These are phyloP conservation scores for Lodderomyces theae DNA, from an alignment of 1,139 yeast species.

Conservation along the genomic window DNA sequence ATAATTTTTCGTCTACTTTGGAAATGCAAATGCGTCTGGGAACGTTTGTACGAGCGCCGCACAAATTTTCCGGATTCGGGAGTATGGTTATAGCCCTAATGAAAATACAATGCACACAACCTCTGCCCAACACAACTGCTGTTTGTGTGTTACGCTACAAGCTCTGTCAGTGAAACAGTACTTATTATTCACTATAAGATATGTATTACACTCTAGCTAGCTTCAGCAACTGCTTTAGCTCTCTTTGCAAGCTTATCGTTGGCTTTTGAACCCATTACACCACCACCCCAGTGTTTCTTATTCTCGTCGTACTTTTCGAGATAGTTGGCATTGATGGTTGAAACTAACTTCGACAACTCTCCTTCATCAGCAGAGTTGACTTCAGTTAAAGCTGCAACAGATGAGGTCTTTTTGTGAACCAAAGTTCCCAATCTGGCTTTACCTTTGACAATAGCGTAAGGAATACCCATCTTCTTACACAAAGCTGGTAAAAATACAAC, in stretches of 20 bases:
- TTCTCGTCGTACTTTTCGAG: constrained; percentile 87
- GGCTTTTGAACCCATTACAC: constrained; percentile 93
- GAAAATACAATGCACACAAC: too few species aligned
- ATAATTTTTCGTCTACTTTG: constrained; percentile 1
- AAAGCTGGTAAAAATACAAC: constrained; percentile 96
- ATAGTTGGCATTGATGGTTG: constrained; percentile 92
- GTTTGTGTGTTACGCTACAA: too few species aligned
- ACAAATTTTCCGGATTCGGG: background rate
- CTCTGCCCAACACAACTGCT: too few species aligned
- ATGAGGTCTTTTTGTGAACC: constrained; percentile 94
- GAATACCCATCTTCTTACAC: constrained; percentile 99
- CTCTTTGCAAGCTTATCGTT: constrained; percentile 60
- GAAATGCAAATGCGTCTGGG: background rate
- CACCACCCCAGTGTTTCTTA: constrained; percentile 99
- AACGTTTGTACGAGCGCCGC: background rate
- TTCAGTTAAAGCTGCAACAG: constrained; percentile 96
- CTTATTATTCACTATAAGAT: too few species aligned
- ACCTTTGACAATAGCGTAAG: constrained; percentile 97
- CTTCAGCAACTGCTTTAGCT: constrained; percentile 36
- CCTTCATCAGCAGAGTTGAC: constrained; percentile 93
- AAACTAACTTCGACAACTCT: constrained; percentile 85
- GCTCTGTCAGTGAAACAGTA: background rate
- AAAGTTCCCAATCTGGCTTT: constrained; percentile 98
- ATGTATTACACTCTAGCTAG: background rate
- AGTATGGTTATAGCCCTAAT: constrained; percentile 1